These are phyloP conservation scores for Metschnikowia reukaufii DNA, from an alignment of 805 yeast genomes.

Conservation along the genomic window DNA sequence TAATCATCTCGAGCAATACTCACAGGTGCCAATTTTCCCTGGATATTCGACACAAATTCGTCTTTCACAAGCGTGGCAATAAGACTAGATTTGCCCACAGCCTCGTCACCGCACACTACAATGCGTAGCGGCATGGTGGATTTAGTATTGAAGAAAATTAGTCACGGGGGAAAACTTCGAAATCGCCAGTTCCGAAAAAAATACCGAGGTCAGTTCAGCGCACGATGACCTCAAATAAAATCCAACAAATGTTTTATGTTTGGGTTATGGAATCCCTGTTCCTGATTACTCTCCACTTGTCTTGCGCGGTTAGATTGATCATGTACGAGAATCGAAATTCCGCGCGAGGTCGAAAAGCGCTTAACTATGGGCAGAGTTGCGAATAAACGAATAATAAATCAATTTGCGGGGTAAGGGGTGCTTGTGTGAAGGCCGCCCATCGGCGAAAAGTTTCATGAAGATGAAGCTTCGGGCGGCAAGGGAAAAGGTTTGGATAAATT, in stretches of 20 bases:
- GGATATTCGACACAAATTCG: slow-evolving; percentile 65
- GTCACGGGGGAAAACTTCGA: neutral
- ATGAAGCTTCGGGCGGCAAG: too few species aligned
- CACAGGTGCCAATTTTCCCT: slow-evolving; percentile 78
- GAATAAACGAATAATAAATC: too few species aligned
- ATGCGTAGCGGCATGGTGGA: slow-evolving; percentile 53
- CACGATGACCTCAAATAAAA: neutral
- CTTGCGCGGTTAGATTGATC: too few species aligned
- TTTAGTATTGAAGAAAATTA: neutral
- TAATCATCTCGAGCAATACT: slow-evolving; percentile 70
- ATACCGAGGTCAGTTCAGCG: neutral
- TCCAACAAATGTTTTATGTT: neutral
- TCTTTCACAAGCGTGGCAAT: slow-evolving; percentile 82
- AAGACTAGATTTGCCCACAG: slow-evolving; percentile 81
- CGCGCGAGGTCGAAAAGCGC: too few species aligned
- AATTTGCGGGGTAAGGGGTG: too few species aligned
- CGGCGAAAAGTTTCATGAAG: too few species aligned
- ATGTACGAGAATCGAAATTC: too few species aligned
- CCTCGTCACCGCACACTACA: slow-evolving; percentile 93
- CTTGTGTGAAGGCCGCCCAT: too few species aligned
- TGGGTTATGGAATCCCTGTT: neutral
- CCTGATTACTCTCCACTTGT: neutral
- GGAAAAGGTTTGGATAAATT: too few species aligned
- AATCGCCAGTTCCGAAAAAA: neutral
- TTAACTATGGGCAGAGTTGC: too few species aligned